These are phyloP conservation scores for Tulasnella sp. DNA, from an alignment of 768 basidiomycete genomes.

Conservation along the genomic window DNA sequence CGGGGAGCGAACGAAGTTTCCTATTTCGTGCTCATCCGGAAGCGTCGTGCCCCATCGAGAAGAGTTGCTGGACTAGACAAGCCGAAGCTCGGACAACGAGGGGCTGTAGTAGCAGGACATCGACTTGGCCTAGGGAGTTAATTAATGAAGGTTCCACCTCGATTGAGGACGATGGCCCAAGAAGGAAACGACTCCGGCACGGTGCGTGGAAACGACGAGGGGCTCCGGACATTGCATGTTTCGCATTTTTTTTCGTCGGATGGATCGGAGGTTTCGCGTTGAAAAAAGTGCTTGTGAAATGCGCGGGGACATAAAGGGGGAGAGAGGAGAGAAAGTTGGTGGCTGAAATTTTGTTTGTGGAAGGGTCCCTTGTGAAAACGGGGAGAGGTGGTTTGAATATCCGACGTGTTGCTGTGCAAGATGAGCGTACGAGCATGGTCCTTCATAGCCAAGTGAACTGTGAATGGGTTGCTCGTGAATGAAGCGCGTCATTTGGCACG, in stretches of 20 bases:
- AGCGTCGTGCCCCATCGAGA: not conserved
- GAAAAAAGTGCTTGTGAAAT: not conserved
- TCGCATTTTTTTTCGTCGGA: not conserved
- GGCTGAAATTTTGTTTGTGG: not conserved
- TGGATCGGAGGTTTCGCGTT: not conserved
- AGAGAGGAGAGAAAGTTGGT: not conserved
- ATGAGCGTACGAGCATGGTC: not conserved
- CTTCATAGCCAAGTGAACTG: too few species aligned
- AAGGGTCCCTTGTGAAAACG: not conserved
- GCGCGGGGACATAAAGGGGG: not conserved
- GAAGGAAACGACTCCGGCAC: not conserved
- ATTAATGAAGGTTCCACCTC: not conserved
- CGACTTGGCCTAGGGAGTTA: not conserved
- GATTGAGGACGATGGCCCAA: not conserved
- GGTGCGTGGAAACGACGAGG: not conserved
- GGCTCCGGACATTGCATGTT: not conserved
- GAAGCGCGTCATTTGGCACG: constrained; percentile 1
- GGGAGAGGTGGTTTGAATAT: not conserved
- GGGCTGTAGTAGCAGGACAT: too few species aligned
- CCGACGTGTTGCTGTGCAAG: not conserved
- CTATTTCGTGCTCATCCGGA: not conserved
- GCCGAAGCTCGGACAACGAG: not conserved
- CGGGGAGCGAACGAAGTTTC: not conserved
- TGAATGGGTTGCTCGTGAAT: not conserved
- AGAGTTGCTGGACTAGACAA: not conserved